A percentile compares a stretch with the other conserved stretches of the same genome.
Conservation (phyloP, 1,284 basidiomycete genomes). For the Coniferiporia weirii region DNA sequence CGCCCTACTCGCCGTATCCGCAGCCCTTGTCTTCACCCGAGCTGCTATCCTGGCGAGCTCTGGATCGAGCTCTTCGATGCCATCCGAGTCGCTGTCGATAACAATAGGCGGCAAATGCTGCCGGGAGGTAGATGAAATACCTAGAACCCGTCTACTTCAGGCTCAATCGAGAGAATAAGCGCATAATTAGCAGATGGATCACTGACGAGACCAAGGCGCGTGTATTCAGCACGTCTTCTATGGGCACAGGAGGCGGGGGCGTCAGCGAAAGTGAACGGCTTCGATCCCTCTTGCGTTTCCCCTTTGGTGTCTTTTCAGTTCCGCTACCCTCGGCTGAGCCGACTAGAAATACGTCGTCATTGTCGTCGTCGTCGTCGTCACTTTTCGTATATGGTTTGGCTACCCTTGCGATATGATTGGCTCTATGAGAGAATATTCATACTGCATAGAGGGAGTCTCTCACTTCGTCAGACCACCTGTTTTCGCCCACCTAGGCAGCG, state of each 20-base stretch:
- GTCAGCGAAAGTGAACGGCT: conserved; percentile 67
- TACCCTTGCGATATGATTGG: neutral
- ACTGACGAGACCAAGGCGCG: conserved; percentile 53
- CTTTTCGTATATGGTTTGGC: neutral
- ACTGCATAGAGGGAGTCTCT: neutral
- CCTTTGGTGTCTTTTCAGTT: conserved; percentile 25
- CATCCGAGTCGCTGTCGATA: conserved; percentile 40
- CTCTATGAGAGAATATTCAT: neutral
- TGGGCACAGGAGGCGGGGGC: conserved; percentile 58
- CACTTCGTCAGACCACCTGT: neutral
- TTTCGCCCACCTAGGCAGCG: neutral
- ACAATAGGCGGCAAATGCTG: conserved; percentile 39
- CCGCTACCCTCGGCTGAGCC: conserved; percentile 24
- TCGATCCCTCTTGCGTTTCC: conserved; percentile 37
- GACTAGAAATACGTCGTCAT: conserved; percentile 35
- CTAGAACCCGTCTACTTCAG: neutral
- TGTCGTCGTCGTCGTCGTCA: conserved; percentile 9
- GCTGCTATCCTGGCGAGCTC: conserved; percentile 54
- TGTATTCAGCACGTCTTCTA: conserved; percentile 46
- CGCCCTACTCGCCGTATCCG: conserved; percentile 22
- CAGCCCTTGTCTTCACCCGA: conserved; percentile 27
- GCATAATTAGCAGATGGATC: neutral
- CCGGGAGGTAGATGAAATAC: conserved; percentile 24
- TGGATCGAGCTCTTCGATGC: conserved; percentile 49
- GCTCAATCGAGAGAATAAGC: neutral